Evolutionary conservation across 2,329 filamentous ascomycete genomes (phyloP), one percentile per base, ranked within the genome.

Genomic region (Triangularia setosa): DNA sequence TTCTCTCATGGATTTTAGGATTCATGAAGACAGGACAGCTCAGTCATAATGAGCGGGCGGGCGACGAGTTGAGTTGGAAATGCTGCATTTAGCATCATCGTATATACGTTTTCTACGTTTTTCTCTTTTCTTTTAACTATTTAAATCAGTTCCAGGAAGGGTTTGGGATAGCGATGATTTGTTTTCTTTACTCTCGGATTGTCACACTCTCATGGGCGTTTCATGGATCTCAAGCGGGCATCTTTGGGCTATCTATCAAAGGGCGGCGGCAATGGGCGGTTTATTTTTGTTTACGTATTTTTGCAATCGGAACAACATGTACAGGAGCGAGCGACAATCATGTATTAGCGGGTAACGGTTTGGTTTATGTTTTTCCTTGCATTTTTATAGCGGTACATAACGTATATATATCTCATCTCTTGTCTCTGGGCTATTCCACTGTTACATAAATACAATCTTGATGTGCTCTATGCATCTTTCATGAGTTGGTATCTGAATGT

Each of bases 21-120:
- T 72, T 33, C 68, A 72, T 65, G 71, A 72, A 60, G 70, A 72
- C 59, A 64, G 65, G 56, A 65, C 65, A 14, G 65, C 62, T 40
- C 40, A 48, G 40, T 48, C 40, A 8, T 48, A 7, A 48, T 21
- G 40, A 6, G 40, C n/a, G 18, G 63, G 61, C 11, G 18, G n/a
- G 21, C 21, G 40, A 28, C n/a, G 30, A 8, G 44, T 35, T 14
- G 35, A 27, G 58, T 33, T 18, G 40, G 40, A 44, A 18, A 21
- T 48, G 7, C 7, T 11, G 21, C 21, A 5, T 40, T 40, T 48
- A 48, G 1, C n/a, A 48, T 11, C 40, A 11, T 48, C n/a, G 40
- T 48, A 48, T n/a, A 48, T 48, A 48, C 40, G 40, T 48, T 48
- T 48, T 48, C 11, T 48, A 48, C n/a, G 18, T 30, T 61, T 61